Evolutionary conservation across 2,329 filamentous ascomycete species (phyloP).

Genomic region (Tolypocladium capitatum): DNA sequence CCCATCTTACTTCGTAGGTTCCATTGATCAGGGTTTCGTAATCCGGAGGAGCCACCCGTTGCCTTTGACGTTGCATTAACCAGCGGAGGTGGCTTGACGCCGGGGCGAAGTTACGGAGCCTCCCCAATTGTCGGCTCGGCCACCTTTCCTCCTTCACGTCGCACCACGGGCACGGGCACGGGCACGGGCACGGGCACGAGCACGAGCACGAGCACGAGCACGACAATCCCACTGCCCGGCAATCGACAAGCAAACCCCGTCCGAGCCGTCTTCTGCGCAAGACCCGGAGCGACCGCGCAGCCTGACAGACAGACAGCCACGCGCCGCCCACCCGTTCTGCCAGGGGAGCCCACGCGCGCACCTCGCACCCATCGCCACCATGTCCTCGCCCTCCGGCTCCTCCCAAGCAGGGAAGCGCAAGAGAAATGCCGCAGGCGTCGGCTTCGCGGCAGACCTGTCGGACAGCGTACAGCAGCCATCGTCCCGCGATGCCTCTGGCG

Average conservation of each 20-base stretch:
- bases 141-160: not conserved
- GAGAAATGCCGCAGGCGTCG: constrained; percentile 45
- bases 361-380: constrained; percentile 16
- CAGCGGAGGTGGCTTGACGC: not conserved
- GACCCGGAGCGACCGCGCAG: not conserved
- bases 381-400: constrained; percentile 47
- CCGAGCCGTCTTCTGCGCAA: not conserved
- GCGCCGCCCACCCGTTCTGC: not conserved
- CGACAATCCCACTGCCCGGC: not conserved
- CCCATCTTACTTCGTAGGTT: not conserved
- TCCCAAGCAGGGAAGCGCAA: constrained; percentile 63
- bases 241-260: not conserved
- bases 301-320: too few species aligned
- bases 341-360: not conserved
- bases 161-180: not conserved
- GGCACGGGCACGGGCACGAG: not conserved
- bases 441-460: constrained; percentile 28
- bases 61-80: not conserved
- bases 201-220: not conserved
- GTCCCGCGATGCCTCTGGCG: constrained; percentile 69
- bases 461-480: constrained; percentile 53
- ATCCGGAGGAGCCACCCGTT: not conserved
- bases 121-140: not conserved
- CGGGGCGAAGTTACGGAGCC: not conserved
- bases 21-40: not conserved